Base-by-base conservation (phyloP, 1,284 basidiomycete genomes). In the Clitocybe nebularis region DNA sequence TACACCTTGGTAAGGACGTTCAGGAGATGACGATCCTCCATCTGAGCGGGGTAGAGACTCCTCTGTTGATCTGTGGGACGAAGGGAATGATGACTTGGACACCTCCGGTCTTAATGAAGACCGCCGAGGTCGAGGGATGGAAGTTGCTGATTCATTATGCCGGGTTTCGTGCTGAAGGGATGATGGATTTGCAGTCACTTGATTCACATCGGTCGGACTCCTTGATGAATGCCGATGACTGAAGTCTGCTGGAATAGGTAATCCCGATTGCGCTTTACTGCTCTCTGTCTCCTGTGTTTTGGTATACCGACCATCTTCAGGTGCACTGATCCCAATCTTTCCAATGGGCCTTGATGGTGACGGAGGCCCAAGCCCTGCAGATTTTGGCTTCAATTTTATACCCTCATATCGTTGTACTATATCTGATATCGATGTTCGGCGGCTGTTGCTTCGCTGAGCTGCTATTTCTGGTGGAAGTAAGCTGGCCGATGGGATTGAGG, bases 371-470 rank as follows among this genome's bases (percentile, higher is more conserved):
- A 22, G 21, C 30, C 36, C 45, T 36, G 36, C 21, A 10, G 39
- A 36, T 26, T 48, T 51, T 10, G n/a, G 22, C 29, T 17, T 59
- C 20, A 62, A 66, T 28, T 67, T 74, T 44, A 87, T 81, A 6
- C 78, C 76, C 60, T 90, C 87, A 57, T 81, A 90, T 32, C 69
- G 74, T 49, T 85, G 83, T 14, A 90, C 88, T 75, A 89, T 87
- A 54, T 89, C 80, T 35, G 86, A 79, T 47, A 89, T 90, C 0
- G 88, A 90, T 11, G 80, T 84, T 35, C 87, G 71, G 14, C 87
- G 72, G 5, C 55, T 47, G 5, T 42, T 62, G 37, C 60, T 67
- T 5, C 54, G 36, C 11, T 71, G 74, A 26, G 75, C 67, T 25
- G 66, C 54, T 7, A 79, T 61, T 16, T 60, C 61, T n/a, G 64